These are phyloP conservation scores for Cyclotella baltica DNA, from an alignment of 108 stramenopile species.

Conservation along the genomic window DNA sequence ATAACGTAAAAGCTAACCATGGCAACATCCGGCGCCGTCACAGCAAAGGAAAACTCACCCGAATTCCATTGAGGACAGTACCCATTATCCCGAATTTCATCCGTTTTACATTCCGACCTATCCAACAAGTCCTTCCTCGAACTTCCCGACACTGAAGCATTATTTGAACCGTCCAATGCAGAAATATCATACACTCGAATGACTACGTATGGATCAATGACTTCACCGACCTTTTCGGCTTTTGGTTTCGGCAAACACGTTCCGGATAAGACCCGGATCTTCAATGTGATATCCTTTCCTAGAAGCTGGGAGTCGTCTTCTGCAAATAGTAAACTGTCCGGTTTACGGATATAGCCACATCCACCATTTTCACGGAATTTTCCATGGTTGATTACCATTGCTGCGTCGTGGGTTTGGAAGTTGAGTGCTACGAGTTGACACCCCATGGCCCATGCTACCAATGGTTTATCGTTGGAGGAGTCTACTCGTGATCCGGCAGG, in stretches of 20 bases:
- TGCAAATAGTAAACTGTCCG: constrained; percentile 46
- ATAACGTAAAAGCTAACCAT: constrained; percentile 64
- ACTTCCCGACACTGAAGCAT: constrained; percentile 1
- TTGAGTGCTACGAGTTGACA: constrained; percentile 95
- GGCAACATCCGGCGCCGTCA: constrained; percentile 69
- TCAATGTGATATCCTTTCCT: constrained; percentile 45
- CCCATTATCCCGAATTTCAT: constrained; percentile 72
- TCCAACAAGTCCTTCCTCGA: constrained; percentile 15
- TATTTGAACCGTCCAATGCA: constrained; percentile 15
- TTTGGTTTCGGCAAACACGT: constrained; percentile 84
- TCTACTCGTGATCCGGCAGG: constrained; percentile 87
- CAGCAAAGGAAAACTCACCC: constrained; percentile 48
- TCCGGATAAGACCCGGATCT: constrained; percentile 65
- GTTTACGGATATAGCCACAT: constrained; percentile 94
- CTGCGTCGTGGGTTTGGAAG: constrained; percentile 84
- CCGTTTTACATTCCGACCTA: constrained; percentile 41
- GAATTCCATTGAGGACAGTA: constrained; percentile 78
- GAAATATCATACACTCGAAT: constrained; percentile 76
- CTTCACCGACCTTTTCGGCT: constrained; percentile 73
- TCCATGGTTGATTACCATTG: constrained; percentile 89
- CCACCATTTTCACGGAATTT: constrained; percentile 86
- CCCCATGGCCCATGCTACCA: constrained; percentile 89
- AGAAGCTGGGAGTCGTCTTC: not conserved
- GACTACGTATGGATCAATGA: constrained; percentile 81
- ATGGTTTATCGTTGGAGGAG: constrained; percentile 94